phyloP scores from a whole-genome alignment of 1,284 basidiomycete genomes.

The Ustilago cynodontis region DNA sequence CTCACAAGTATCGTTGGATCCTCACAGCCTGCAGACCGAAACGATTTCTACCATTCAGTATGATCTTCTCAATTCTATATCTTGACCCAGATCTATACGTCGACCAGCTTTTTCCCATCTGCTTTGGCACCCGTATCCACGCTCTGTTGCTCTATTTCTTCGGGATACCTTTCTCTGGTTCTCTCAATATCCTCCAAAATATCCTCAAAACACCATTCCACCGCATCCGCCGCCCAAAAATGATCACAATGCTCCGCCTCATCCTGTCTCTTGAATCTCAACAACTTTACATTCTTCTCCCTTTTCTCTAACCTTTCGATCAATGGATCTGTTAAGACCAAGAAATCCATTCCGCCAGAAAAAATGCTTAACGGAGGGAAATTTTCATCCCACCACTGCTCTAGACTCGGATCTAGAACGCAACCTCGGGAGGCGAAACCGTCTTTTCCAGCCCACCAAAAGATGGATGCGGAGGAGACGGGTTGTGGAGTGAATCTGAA shows the following conservation, averaged over 20 bases:
- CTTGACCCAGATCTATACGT: too few relatives aligned
- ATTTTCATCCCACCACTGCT: slow-evolving; percentile 74
- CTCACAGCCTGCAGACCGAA: too few relatives aligned
- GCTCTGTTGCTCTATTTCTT: slow-evolving; percentile 29
- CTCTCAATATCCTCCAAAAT: slow-evolving; percentile 65
- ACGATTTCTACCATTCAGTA: too few relatives aligned
- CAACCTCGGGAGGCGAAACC: slow-evolving; percentile 76
- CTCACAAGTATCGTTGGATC: too few relatives aligned
- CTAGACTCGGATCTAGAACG: slow-evolving; percentile 73
- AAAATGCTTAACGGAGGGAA: slow-evolving; percentile 76
- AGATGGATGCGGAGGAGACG: slow-evolving; percentile 74
- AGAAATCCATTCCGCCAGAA: slow-evolving; percentile 71
- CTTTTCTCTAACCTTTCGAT: slow-evolving; percentile 57
- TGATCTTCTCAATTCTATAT: too few relatives aligned
- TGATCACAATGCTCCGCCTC: slow-evolving; percentile 72
- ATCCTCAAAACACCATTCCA: slow-evolving; percentile 74
- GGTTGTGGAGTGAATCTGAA: slow-evolving; percentile 78
- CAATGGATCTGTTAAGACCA: slow-evolving; percentile 65
- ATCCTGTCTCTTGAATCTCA: slow-evolving; percentile 74
- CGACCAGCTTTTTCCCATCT: neutral
- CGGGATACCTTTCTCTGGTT: slow-evolving; percentile 47
- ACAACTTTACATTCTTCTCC: slow-evolving; percentile 72
- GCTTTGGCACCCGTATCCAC: neutral
- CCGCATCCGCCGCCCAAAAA: slow-evolving; percentile 76
- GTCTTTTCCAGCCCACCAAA: slow-evolving; percentile 76